These are phyloP conservation scores for Endotrypanum monterogeii DNA, from an alignment of 208 protist species.

Conservation along the genomic window DNA sequence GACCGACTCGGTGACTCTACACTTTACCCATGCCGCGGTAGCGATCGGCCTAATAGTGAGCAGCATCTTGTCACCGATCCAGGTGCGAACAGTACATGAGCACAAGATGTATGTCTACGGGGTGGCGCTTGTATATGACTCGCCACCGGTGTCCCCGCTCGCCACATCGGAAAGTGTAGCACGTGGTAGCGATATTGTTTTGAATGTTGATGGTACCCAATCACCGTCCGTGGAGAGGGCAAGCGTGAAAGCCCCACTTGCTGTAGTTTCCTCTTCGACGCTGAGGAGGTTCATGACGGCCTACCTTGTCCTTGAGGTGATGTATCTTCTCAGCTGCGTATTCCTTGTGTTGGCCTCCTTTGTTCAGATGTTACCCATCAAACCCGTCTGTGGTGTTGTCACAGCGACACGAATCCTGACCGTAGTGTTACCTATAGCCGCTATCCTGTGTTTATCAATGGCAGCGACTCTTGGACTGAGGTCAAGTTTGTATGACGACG, in stretches of 20 bases:
- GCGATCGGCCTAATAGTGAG: conserved; percentile 47
- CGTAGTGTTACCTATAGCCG: conserved; percentile 24
- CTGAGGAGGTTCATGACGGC: conserved; percentile 38
- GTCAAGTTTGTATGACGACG: conserved; percentile 20
- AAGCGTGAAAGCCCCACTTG: neutral
- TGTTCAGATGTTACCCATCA: conserved; percentile 24
- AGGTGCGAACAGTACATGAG: conserved; percentile 20
- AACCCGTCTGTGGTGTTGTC: neutral
- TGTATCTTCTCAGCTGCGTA: conserved; percentile 31
- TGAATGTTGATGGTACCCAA: neutral
- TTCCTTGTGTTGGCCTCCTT: conserved; percentile 29
- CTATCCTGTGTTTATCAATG: conserved; percentile 35
- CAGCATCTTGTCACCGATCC: conserved; percentile 48
- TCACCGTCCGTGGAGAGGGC: neutral
- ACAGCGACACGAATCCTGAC: conserved; percentile 14
- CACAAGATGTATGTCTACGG: conserved; percentile 36
- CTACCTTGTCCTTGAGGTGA: conserved; percentile 39
- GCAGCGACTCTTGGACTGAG: conserved; percentile 31
- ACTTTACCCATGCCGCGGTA: conserved; percentile 41
- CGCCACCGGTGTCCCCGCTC: conserved; percentile 6
- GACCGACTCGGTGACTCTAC: conserved; percentile 32
- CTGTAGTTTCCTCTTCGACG: neutral
- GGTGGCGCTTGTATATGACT: conserved; percentile 39
- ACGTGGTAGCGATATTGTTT: neutral
- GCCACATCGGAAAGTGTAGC: neutral